Base-by-base conservation (phyloP, 768 basidiomycete genomes). In the Grammothele lineata region DNA sequence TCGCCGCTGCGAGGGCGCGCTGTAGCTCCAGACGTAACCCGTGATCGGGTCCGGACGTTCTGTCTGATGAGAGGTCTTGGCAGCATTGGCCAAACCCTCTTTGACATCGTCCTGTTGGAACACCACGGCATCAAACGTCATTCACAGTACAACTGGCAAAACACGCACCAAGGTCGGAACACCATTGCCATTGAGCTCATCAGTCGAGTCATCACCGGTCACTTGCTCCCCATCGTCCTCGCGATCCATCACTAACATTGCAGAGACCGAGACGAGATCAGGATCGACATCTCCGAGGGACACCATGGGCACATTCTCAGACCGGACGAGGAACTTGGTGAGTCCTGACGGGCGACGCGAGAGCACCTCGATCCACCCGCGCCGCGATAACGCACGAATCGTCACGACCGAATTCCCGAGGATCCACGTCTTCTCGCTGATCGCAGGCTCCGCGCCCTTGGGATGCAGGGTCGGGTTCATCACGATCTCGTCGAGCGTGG, bases 241-340 rank as follows among this genome's bases (percentile, higher is more conserved):
- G 39, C 85, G 74, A 44, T 87, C 83, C 73, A 86, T 81, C 54
- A 89, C 73, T 25, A 92, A 66, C n/a, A 77, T 73, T 0, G 85
- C 88, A 12, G 87, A 80, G 2, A 87, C 63, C 3, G 87, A 83
- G 10, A 85, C 60, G 51, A 83, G 59, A 62, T 95, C 92, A 0
- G 89, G 88, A 45, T 85, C 79, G 6, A 88, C 86, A 57, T 91
- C 92, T 2, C 91, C 93, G 4, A 86, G 76, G 0, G 85, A 80
- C 12, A 92, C 82, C 66, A 91, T 74, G 0, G 92, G 92, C 0
- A 89, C 82, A 60, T 97, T 97, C 65, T 97, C 93, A 32, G 92
- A 61, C 54, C 87, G 78, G 60, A 90, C 90, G 12, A 95, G 66
- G 55, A 97, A 82, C 53, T 81, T 80, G 1, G 91, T 88, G 53